Base-by-base conservation (phyloP, 2,329 filamentous ascomycete species). In the Fusarium domesticum region DNA sequence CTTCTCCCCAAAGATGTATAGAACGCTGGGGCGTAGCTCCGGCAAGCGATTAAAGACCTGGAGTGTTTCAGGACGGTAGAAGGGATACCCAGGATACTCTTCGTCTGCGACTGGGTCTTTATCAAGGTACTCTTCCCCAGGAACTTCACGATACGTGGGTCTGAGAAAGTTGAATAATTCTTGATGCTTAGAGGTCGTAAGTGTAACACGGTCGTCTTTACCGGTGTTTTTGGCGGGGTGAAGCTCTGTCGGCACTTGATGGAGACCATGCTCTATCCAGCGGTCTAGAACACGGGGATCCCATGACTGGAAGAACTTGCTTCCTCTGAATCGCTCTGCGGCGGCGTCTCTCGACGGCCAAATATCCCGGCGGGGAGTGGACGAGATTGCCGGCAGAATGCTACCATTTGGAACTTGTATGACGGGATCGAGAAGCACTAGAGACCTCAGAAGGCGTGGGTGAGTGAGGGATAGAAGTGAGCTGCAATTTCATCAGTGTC, bases 301-400 rank as follows among this genome's bases (percentile, higher is more conserved):
- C 42, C 42, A 44, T 11, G 42, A 14, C 10, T 44, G 30, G 31
- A 31, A 39, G 14, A 44, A 39, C 19, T 28, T 34, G 30, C 19
- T 39, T 7, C 23, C 14, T 2, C 16, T 28, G 14, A 44, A 44
- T 6, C 11, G 12, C 5, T 15, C 12, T 11, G 6, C 10, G 6
- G 36, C 42, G 17, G 11, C 30, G 15, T 39, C 20, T 20, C 18
- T 18, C 7, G 42, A 44, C 23, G 42, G 36, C 42, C 42, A 44
- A 4, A 39, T 15, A 15, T 44, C 42, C 2, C 30, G 42, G 6
- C 42, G 36, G 8, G 28, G 16, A 6, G 36, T 39, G 11, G 31
- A 39, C 3, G 33, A 30, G n/a, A 30, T 17, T 6, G 42, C 42
- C 7, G 42, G 36, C 5, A 17, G 8, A n/a, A 39, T 28, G 14